phyloP scores from a whole-genome alignment of 371 early-diverging fungal genomes.

The Rhizopus arrhizus region DNA sequence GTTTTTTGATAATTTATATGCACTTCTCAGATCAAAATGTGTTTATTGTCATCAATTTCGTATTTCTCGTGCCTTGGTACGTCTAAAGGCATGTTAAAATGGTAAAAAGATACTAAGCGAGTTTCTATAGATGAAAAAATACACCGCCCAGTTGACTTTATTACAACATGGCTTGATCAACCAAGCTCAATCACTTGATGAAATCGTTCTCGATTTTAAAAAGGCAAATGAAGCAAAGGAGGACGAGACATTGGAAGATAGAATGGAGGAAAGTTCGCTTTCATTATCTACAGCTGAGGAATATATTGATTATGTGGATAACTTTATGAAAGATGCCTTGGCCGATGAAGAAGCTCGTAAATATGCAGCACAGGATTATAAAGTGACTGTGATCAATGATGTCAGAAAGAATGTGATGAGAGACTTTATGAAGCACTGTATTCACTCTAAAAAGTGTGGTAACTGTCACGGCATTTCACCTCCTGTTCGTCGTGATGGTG shows the following conservation, averaged over 20 bases:
- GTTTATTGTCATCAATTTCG: slow-evolving; percentile 90
- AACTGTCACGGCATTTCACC: slow-evolving; percentile 85
- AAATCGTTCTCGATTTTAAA: slow-evolving; percentile 44
- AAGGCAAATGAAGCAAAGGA: slow-evolving; percentile 49
- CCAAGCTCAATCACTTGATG: slow-evolving; percentile 83
- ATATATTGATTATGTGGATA: slow-evolving; percentile 58
- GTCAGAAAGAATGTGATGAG: slow-evolving; percentile 77
- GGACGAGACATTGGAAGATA: slow-evolving; percentile 46
- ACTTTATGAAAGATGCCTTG: slow-evolving; percentile 38
- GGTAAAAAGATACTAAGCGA: neutral
- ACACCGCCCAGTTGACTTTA: slow-evolving; percentile 68
- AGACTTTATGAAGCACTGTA: slow-evolving; percentile 67
- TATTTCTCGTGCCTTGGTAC: slow-evolving; percentile 68
- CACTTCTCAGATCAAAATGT: slow-evolving; percentile 87
- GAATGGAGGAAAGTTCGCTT: slow-evolving; percentile 56
- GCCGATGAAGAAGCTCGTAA: slow-evolving; percentile 33
- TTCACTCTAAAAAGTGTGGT: slow-evolving; percentile 65
- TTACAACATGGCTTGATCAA: slow-evolving; percentile 78
- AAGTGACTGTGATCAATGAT: slow-evolving; percentile 76
- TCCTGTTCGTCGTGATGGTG: slow-evolving; percentile 83
- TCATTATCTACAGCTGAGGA: slow-evolving; percentile 53
- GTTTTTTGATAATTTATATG: slow-evolving; percentile 86
- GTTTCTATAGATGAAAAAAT: slow-evolving; percentile 42
- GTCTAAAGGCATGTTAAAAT: neutral
- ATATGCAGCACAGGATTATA: slow-evolving; percentile 55